phyloP scores from a whole-genome alignment of 164 flowering plant genomes.

The Amborella trichopoda region DNA sequence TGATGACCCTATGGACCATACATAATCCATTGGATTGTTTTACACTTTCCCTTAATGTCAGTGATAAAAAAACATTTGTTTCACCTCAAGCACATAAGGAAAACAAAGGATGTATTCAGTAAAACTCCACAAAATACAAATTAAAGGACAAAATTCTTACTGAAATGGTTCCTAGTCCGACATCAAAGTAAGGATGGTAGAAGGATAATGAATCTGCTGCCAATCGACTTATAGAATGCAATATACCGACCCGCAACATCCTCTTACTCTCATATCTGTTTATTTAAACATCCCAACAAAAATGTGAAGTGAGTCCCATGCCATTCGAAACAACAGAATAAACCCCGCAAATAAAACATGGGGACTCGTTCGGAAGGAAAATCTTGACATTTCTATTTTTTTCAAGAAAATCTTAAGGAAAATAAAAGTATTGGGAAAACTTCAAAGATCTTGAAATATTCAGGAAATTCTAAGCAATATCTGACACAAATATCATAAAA shows the following conservation, averaged over 20 bases:
- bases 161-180: constrained; percentile 9
- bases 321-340: too few relatives aligned
- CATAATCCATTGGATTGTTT: too few relatives aligned
- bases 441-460: neutral
- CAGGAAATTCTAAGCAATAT: neutral
- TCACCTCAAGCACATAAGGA: too few relatives aligned
- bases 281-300: neutral
- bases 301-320: neutral
- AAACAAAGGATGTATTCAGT: too few relatives aligned
- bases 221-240: constrained; percentile 21
- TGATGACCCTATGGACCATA: too few relatives aligned
- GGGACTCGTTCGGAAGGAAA: too few relatives aligned
- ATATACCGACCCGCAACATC: constrained; percentile 12
- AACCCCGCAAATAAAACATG: too few relatives aligned
- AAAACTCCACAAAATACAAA: neutral
- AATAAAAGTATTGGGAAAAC: neutral
- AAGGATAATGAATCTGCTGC: constrained; percentile 16
- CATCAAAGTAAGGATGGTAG: constrained; percentile 14
- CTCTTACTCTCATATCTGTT: constrained; percentile 23
- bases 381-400: neutral
- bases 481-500: too few relatives aligned
- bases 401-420: neutral
- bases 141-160: constrained; percentile 9
- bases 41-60: too few relatives aligned
- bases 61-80: too few relatives aligned